Evolutionary conservation across 2,329 filamentous ascomycete genomes (phyloP).

Genomic region (Teratosphaeriaceae sp.): DNA sequence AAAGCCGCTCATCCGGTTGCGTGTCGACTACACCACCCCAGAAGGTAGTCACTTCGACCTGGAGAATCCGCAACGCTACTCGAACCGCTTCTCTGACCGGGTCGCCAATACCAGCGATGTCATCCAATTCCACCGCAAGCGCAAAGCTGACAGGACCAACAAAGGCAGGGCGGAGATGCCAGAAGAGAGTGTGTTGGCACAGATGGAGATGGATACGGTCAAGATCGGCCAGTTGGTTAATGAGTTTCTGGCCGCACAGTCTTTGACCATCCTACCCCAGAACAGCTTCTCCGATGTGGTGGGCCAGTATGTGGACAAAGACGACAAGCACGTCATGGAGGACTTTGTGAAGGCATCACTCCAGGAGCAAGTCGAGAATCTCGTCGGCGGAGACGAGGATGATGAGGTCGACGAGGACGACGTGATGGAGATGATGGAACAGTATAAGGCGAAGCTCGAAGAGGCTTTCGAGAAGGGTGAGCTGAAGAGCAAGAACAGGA

Average conservation of each 20-base stretch:
- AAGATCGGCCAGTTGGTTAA: conserved; percentile 85
- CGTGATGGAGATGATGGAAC: conserved; percentile 55
- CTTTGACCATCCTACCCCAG: conserved; percentile 85
- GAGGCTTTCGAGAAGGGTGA: conserved; percentile 62
- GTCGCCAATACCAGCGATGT: conserved; percentile 95
- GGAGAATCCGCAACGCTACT: conserved; percentile 94
- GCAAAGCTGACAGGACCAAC: conserved; percentile 47
- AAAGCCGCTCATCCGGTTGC: conserved; percentile 77
- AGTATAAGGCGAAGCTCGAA: conserved; percentile 57
- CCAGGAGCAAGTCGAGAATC: conserved; percentile 36
- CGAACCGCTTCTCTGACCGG: conserved; percentile 80
- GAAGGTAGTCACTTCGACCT: conserved; percentile 82
- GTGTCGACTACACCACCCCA: conserved; percentile 81
- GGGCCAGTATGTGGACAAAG: conserved; percentile 86
- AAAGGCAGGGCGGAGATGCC: conserved; percentile 53
- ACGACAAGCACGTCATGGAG: conserved; percentile 84
- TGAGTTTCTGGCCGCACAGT: conserved; percentile 80
- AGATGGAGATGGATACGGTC: conserved; percentile 61
- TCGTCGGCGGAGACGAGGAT: conserved; percentile 50
- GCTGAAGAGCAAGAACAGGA: conserved; percentile 45
- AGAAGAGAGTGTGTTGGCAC: conserved; percentile 54
- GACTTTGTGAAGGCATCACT: conserved; percentile 41
- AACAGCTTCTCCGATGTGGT: conserved; percentile 92
- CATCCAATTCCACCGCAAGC: conserved; percentile 87
- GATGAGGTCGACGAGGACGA: conserved; percentile 68